phyloP scores from a whole-genome alignment of 108 stramenopile genomes.

The Nitzschia palea region DNA sequence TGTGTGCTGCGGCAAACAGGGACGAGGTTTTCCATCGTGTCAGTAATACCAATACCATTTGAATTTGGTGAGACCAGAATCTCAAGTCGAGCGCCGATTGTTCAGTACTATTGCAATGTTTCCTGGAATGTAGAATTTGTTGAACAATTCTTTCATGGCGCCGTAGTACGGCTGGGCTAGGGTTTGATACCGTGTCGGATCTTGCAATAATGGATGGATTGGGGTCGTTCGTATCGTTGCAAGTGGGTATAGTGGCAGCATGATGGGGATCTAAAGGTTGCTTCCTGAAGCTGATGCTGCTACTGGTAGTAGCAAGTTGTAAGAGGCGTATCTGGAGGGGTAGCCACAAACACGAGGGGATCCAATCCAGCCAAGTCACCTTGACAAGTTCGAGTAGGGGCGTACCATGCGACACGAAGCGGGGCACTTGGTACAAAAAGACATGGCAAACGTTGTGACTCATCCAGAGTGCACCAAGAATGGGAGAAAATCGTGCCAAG shows the following conservation, averaged over 20 bases:
- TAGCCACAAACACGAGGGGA: background rate
- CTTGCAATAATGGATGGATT: too few species aligned
- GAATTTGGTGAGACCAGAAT: background rate
- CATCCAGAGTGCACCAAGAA: background rate
- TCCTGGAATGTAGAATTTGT: too few species aligned
- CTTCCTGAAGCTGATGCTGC: too few species aligned
- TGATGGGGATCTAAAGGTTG: too few species aligned
- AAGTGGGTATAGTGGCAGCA: too few species aligned
- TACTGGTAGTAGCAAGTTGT: too few species aligned
- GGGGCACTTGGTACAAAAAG: background rate
- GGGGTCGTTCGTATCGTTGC: too few species aligned
- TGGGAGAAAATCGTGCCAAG: background rate
- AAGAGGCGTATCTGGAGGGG: background rate
- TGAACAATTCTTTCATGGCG: too few species aligned
- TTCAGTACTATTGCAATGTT: background rate
- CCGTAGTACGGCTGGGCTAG: too few species aligned
- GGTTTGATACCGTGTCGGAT: too few species aligned
- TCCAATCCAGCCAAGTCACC: background rate
- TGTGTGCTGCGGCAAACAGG: background rate
- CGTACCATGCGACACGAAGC: too few species aligned
- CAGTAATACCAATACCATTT: background rate
- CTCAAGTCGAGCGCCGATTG: background rate
- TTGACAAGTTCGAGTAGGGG: background rate
- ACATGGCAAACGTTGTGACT: background rate
- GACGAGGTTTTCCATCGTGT: background rate